A percentile compares a stretch with the other conserved stretches of the same genome.
Evolutionary conservation across 345 rosid species (phyloP).

Genomic region (Rhodamnia rubescens): DNA sequence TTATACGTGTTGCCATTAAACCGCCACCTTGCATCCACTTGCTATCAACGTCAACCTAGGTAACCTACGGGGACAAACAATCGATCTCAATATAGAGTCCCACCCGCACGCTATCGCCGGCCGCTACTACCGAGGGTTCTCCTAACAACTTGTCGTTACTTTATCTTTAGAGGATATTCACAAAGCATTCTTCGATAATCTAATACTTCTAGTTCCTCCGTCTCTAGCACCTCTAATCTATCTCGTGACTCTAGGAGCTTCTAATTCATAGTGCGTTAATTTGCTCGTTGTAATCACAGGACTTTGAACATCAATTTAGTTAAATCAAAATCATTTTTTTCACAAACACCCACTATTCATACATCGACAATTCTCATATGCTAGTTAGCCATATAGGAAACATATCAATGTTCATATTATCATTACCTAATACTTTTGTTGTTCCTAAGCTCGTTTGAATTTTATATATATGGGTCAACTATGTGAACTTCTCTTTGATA

Average conservation of each 20-base stretch:
- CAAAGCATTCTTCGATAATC: not conserved
- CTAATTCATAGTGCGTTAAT: too few species aligned
- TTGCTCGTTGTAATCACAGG: too few species aligned
- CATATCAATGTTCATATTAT: not conserved
- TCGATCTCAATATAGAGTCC: not conserved
- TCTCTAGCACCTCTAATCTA: not conserved
- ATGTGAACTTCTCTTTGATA: not conserved
- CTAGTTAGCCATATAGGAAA: not conserved
- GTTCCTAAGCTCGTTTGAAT: too few species aligned
- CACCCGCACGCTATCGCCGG: accelerated
- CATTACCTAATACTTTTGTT: not conserved
- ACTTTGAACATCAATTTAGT: too few species aligned
- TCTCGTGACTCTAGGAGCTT: not conserved
- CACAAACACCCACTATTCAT: too few species aligned
- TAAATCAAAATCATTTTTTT: too few species aligned
- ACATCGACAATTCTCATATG: too few species aligned
- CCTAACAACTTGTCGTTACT: not conserved
- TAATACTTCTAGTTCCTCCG: not conserved
- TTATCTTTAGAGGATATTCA: not conserved
- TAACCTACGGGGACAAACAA: not conserved
- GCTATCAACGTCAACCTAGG: too few species aligned
- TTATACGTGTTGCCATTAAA: too few species aligned
- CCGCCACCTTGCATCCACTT: too few species aligned
- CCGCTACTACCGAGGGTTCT: not conserved
- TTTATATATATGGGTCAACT: not conserved